phyloP scores from a whole-genome alignment of 108 stramenopile species.

The Hondaea fermentalgiana region DNA sequence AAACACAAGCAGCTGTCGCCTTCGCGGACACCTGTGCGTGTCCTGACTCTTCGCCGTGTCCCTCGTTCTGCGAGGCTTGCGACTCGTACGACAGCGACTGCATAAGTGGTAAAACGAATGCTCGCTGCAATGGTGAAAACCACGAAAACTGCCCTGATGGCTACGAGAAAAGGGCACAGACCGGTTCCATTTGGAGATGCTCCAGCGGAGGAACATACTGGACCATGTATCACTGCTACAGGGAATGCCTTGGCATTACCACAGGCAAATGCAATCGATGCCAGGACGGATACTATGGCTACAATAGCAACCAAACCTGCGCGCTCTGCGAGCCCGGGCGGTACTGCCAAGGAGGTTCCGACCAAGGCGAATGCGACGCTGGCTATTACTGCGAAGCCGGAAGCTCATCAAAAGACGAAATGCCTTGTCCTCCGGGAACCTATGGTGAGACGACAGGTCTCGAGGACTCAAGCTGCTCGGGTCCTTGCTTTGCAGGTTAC shows the following conservation, averaged over 20 bases:
- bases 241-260: neutral
- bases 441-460: constrained; percentile 14
- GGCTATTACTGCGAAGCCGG: constrained; percentile 16
- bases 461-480: neutral
- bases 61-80: neutral
- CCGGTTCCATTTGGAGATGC: neutral
- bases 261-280: neutral
- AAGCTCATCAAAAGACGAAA: neutral
- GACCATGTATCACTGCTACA: constrained; percentile 14
- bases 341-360: neutral
- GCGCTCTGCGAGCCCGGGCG: neutral
- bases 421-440: constrained; percentile 12
- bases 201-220: neutral
- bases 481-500: neutral
- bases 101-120: neutral
- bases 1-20: neutral
- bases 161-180: neutral
- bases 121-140: neutral
- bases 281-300: neutral
- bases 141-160: neutral
- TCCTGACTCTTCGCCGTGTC: neutral
- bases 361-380: neutral
- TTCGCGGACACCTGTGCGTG: constrained; percentile 16
- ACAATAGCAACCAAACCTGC: neutral
- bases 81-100: constrained; percentile 18